Base-by-base conservation (phyloP, 129 eudicot genomes). In the Artemisia argyi region DNA sequence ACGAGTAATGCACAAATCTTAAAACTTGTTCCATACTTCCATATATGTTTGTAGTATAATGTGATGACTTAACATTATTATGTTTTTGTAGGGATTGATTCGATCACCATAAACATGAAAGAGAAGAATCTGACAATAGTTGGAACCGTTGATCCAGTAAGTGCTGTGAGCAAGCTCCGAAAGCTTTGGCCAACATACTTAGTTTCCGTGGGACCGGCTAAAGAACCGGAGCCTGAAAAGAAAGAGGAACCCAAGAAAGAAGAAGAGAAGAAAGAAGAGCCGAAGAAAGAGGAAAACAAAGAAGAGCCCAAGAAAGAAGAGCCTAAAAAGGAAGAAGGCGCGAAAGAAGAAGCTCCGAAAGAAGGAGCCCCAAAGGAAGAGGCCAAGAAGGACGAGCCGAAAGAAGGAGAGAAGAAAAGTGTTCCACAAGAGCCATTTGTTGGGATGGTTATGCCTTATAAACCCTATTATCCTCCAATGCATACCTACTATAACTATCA, bases 201-300 rank as follows among this genome's bases (percentile, higher is more conserved):
- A 39, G 69, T 90, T 39, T 76, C 82, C 0, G 96, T 94, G 1
- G 98, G 98, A 0, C 97, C 98, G 1, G 92, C 91, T 26, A 88
- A 90, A 69, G 98, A 90, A 76, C 98, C 98, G 1, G 96, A 88
- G 79, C 98, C 98, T 1, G 95, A 89, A 80, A 89, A 86, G 88
- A 85, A 87, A 69, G 92, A 83, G 52, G 97, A 89, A 20, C 68
- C 85, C 0, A 84, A 84, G 73, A 89, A 89, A 46, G 89, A 86
- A 55, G 95, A 88, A 65, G 78, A 54, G 17, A 81, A 83, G 77
- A 75, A 83, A 61, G 91, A 81, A 5, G 95, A 85, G 22, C 48
- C 82, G 0, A 85, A 85, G 63, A 76, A 80, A 19, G 89, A 87
- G 51, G 94, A 80, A 77, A 73, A 59, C 16, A 82, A 84, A 56